These are phyloP conservation scores for Lepidium sativum DNA, from an alignment of 345 rosid species.

Conservation along the genomic window DNA sequence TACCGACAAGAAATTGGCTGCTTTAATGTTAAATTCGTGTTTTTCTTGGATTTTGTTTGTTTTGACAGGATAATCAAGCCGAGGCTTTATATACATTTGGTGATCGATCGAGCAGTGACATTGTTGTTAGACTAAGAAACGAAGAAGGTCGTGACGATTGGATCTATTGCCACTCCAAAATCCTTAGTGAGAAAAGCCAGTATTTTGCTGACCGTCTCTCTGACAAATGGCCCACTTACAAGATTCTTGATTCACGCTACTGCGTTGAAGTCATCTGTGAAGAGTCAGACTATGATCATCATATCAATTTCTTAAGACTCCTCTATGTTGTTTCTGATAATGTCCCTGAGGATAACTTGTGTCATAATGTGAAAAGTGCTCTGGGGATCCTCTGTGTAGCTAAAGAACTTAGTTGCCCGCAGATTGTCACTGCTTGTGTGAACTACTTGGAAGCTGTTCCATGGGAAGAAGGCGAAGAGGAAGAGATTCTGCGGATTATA, in stretches of 20 bases:
- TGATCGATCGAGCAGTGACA: slow-evolving; percentile 75
- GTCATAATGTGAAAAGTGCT: slow-evolving; percentile 76
- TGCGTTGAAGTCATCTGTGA: slow-evolving; percentile 82
- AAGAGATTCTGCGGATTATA: slow-evolving; percentile 61
- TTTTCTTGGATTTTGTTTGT: neutral
- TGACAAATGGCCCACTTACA: slow-evolving; percentile 88
- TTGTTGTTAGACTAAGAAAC: slow-evolving; percentile 79
- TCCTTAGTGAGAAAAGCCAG: slow-evolving; percentile 60
- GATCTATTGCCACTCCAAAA: slow-evolving; percentile 72
- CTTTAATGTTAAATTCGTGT: neutral
- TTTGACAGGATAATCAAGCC: slow-evolving; percentile 26
- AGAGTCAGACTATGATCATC: slow-evolving; percentile 63
- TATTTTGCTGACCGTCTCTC: slow-evolving; percentile 87
- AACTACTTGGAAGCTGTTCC: slow-evolving; percentile 92
- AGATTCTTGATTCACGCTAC: slow-evolving; percentile 80
- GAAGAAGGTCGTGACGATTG: slow-evolving; percentile 76
- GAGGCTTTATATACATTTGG: slow-evolving; percentile 46
- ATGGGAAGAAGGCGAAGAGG: slow-evolving; percentile 94
- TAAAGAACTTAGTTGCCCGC: slow-evolving; percentile 53
- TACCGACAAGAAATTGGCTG: neutral
- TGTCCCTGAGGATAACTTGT: slow-evolving; percentile 41
- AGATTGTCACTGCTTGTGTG: slow-evolving; percentile 55
- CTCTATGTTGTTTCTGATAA: slow-evolving; percentile 45
- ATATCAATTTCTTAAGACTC: slow-evolving; percentile 68
- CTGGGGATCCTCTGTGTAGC: slow-evolving; percentile 74